phyloP scores from a whole-genome alignment of 495 filamentous ascomycete genomes.

The Penicillium ochrochloron region DNA sequence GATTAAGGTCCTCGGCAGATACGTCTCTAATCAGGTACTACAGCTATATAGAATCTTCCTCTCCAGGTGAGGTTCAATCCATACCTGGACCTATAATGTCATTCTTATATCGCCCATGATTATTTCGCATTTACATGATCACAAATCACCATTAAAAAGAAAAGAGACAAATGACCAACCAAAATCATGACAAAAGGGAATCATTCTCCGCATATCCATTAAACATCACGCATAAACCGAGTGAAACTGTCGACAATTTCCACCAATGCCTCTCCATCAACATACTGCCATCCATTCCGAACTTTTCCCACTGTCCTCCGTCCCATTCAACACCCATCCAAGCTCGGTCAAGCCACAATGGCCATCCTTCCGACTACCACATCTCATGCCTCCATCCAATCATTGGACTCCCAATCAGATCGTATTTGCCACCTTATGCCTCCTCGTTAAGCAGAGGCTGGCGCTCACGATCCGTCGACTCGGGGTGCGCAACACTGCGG shows the following conservation, averaged over 20 bases:
- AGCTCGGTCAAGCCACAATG: not conserved
- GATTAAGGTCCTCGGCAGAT: too few relatives aligned
- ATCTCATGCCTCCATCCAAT: not conserved
- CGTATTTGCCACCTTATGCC: slow-evolving; percentile 5
- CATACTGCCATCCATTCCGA: not conserved
- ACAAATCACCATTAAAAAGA: not conserved
- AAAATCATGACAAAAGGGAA: not conserved
- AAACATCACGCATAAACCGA: not conserved
- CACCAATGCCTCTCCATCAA: not conserved
- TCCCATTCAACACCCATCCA: not conserved
- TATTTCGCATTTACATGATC: not conserved
- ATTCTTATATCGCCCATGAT: not conserved
- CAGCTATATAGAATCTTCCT: too few relatives aligned
- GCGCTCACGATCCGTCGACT: slow-evolving; percentile 45
- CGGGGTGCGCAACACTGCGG: slow-evolving; percentile 41
- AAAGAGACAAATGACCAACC: not conserved
- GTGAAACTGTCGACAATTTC: not conserved
- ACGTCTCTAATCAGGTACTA: too few relatives aligned
- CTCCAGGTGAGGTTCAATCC: too few relatives aligned
- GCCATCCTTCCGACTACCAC: not conserved
- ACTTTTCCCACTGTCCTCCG: not conserved
- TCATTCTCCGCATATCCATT: not conserved
- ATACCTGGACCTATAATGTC: too few relatives aligned
- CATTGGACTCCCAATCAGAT: not conserved
- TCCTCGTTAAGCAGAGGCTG: slow-evolving; percentile 48